Conservation (phyloP, 1,284 basidiomycete genomes). For the Puccinia polysora region DNA sequence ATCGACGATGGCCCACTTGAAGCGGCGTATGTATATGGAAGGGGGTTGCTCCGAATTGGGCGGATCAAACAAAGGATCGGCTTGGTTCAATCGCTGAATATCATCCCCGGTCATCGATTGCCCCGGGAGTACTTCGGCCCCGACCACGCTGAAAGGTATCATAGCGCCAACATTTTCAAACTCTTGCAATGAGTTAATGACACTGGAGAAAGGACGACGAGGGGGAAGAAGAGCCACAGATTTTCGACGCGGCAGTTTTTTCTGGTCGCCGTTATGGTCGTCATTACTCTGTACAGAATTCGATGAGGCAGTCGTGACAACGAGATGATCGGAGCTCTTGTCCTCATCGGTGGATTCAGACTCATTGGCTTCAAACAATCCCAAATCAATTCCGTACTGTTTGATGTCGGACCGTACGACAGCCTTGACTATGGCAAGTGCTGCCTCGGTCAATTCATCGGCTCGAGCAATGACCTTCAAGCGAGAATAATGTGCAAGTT, state of each 20-base stretch:
- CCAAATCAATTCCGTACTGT: slow-evolving; percentile 7
- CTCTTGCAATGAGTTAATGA: slow-evolving; percentile 2
- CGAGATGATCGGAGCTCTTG: background rate
- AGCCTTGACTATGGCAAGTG: slow-evolving; percentile 7
- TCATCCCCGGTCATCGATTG: slow-evolving; percentile 15
- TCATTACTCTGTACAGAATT: slow-evolving; percentile 8
- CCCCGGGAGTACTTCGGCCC: background rate
- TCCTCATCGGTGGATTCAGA: slow-evolving; percentile 15
- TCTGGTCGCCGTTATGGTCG: background rate
- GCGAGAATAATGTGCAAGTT: background rate
- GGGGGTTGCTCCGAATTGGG: background rate
- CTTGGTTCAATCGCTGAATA: slow-evolving; percentile 1
- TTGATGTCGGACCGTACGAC: slow-evolving; percentile 14
- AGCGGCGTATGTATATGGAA: slow-evolving; percentile 6
- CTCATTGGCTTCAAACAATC: slow-evolving; percentile 24
- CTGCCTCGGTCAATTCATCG: slow-evolving; percentile 31
- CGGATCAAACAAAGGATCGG: slow-evolving; percentile 6
- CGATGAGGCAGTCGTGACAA: slow-evolving; percentile 10
- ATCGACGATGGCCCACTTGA: slow-evolving; percentile 33
- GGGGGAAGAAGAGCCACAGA: slow-evolving; percentile 5
- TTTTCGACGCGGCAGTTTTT: slow-evolving; percentile 14
- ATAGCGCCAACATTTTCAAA: slow-evolving; percentile 7
- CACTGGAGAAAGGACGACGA: slow-evolving; percentile 10
- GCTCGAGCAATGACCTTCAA: slow-evolving; percentile 28
- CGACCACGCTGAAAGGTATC: slow-evolving; percentile 24